Evolutionary conservation across 225 moss, liverwort and hornwort genomes (phyloP).

Genomic region (Physcomitrellopsis africana): DNA sequence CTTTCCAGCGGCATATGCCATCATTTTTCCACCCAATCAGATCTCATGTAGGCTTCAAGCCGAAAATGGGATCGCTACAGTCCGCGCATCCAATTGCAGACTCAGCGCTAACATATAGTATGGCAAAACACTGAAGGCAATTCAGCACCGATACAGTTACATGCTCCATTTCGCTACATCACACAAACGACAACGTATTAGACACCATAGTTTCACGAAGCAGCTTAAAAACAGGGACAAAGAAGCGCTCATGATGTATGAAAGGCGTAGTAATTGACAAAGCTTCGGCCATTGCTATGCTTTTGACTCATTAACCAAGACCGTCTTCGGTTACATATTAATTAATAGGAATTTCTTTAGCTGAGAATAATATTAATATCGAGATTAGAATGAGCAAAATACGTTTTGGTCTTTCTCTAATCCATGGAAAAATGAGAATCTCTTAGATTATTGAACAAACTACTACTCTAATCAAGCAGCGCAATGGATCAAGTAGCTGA

Average conservation of each 20-base stretch:
- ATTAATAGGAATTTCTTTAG: not conserved
- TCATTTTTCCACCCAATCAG: conserved; percentile 26
- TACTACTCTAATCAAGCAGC: not conserved
- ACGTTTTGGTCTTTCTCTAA: not conserved
- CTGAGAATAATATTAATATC: conserved; percentile 20
- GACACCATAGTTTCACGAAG: conserved; percentile 3
- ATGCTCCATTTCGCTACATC: conserved; percentile 1
- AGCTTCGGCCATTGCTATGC: conserved; percentile 25
- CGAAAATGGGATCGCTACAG: conserved; percentile 5
- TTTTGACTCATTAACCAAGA: conserved; percentile 20
- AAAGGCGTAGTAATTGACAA: not conserved
- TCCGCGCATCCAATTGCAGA: not conserved
- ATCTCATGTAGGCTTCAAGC: conserved; percentile 23
- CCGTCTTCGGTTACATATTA: conserved; percentile 12
- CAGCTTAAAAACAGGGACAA: too few species aligned
- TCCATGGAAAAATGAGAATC: conserved; percentile 14
- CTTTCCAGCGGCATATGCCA: conserved; percentile 31
- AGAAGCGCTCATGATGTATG: not conserved
- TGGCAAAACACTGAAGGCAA: too few species aligned
- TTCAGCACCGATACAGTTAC: too few species aligned
- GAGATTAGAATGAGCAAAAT: not conserved
- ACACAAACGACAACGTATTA: not conserved
- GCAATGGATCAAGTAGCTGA: not conserved
- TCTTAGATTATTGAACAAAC: not conserved
- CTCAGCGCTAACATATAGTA: too few species aligned